Evolutionary conservation across 306 rosid species (phyloP).

Genomic region (Alnus glutinosa): DNA sequence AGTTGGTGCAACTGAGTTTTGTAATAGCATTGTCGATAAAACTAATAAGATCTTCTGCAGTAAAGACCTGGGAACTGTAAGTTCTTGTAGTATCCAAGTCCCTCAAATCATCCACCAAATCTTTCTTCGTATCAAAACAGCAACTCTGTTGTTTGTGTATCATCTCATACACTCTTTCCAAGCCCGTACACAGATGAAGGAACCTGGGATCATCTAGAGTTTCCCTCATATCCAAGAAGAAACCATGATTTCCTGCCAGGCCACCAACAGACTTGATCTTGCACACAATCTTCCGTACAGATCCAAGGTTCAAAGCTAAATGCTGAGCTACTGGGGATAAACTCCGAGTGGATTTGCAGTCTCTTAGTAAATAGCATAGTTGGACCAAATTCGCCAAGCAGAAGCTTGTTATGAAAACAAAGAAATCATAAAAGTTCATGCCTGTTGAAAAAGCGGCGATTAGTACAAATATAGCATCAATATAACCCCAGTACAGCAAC

Average conservation of each 20-base stretch:
- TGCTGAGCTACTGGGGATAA: constrained; percentile 45
- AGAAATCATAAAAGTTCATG: constrained; percentile 84
- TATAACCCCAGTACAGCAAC: not conserved
- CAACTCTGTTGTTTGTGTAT: constrained; percentile 39
- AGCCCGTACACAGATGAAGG: constrained; percentile 39
- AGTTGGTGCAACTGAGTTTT: constrained; percentile 22
- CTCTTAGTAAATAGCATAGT: constrained; percentile 42
- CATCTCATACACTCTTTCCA: constrained; percentile 48
- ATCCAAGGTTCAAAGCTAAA: constrained; percentile 59
- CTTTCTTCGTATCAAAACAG: constrained; percentile 27
- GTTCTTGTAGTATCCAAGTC: constrained; percentile 39
- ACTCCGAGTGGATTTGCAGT: constrained; percentile 13
- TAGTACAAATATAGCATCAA: constrained; percentile 6
- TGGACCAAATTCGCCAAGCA: constrained; percentile 58
- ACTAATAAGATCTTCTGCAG: constrained; percentile 59
- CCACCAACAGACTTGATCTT: constrained; percentile 51
- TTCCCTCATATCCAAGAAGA: constrained; percentile 49
- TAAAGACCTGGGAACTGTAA: constrained; percentile 39
- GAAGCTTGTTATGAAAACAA: constrained; percentile 54
- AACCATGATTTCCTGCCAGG: constrained; percentile 50
- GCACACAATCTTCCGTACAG: constrained; percentile 38
- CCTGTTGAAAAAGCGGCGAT: constrained; percentile 52
- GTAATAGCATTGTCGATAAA: constrained; percentile 41
- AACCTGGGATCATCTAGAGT: constrained; percentile 53
- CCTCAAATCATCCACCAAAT: constrained; percentile 37